Evolutionary conservation across 768 basidiomycete species (phyloP), one percentile per base, ranked within the genome.

Genomic region (Basidioascus undulatus): DNA sequence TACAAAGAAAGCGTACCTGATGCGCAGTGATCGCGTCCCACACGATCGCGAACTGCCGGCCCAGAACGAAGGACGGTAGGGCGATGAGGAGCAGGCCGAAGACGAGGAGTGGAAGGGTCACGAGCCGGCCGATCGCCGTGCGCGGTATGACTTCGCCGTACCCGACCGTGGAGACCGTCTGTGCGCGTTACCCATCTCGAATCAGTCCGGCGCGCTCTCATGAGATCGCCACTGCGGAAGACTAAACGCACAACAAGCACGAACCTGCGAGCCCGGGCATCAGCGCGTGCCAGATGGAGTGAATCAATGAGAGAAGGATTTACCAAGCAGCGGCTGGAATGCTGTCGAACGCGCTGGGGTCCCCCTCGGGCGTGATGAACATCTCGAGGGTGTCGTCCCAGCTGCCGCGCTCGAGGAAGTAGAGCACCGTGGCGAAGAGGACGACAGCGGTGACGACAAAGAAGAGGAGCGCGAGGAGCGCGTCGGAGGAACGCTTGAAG

Each of bases 121-220:
- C 63, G 27, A 87, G 61, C 2, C 81, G 73, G 0, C 84, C 84
- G n/a, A 87, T 63, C 56, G 77, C 73, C 1, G 81, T 81, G 11
- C 78, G 70, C 0, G 84, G 84, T 0, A 79, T 81, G 40, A 86
- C 80, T 57, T 89, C 84, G 28, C 84, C 84, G 49, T 84, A 89
- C 11, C 84, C 81, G 1, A 83, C 79, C 0, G 83, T 86, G n/a
- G n/a, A n/a, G n/a, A n/a, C n/a, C n/a, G n/a, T n/a, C n/a, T n/a
- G n/a, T n/a, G n/a, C n/a, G n/a, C n/a, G n/a, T n/a, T n/a, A n/a
- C n/a, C n/a, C n/a, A n/a, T n/a, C n/a, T n/a, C n/a, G n/a, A n/a
- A n/a, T n/a, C n/a, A n/a, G n/a, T n/a, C n/a, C n/a, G n/a, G n/a
- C n/a, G n/a, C n/a, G n/a, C n/a, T n/a, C n/a, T n/a, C n/a, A n/a